Evolutionary conservation across 1,284 basidiomycete species (phyloP).

Genomic region (Heterobasidion occidentale): DNA sequence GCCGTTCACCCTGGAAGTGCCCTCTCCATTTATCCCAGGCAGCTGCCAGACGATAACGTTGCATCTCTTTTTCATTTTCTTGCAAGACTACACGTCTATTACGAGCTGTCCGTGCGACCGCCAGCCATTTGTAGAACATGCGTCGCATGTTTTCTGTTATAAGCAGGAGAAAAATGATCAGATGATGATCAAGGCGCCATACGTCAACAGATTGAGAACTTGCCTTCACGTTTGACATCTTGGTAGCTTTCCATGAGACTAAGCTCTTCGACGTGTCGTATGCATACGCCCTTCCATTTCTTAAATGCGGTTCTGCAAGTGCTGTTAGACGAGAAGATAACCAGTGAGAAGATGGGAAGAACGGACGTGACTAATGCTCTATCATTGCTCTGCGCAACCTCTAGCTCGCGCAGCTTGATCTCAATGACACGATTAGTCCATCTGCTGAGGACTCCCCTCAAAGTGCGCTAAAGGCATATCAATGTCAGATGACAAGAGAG

Average conservation of each 20-base stretch:
- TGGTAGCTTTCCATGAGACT: conserved; percentile 77
- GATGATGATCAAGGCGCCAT: neutral
- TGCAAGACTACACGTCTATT: conserved; percentile 50
- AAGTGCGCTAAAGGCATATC: conserved; percentile 37
- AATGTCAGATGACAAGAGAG: conserved; percentile 7
- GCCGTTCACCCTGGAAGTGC: conserved; percentile 49
- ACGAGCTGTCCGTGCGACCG: conserved; percentile 45
- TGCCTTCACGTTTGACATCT: conserved; percentile 70
- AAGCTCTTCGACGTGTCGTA: conserved; percentile 58
- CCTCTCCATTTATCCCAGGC: conserved; percentile 77
- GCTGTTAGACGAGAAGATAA: neutral
- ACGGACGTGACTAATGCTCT: conserved; percentile 39
- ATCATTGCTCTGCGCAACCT: conserved; percentile 45
- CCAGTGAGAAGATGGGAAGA: neutral
- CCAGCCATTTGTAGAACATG: conserved; percentile 65
- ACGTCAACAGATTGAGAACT: conserved; percentile 3
- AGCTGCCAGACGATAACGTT: conserved; percentile 35
- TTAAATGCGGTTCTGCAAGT: conserved; percentile 42
- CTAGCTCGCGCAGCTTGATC: conserved; percentile 62
- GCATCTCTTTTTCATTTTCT: conserved; percentile 56
- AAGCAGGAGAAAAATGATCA: neutral
- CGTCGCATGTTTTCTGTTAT: conserved; percentile 54
- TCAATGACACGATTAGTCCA: conserved; percentile 73
- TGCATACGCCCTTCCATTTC: conserved; percentile 59
- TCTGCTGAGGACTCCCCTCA: conserved; percentile 34